These are phyloP conservation scores for Platanthera guangdongensis DNA, from an alignment of 106 monocot species.

Conservation along the genomic window DNA sequence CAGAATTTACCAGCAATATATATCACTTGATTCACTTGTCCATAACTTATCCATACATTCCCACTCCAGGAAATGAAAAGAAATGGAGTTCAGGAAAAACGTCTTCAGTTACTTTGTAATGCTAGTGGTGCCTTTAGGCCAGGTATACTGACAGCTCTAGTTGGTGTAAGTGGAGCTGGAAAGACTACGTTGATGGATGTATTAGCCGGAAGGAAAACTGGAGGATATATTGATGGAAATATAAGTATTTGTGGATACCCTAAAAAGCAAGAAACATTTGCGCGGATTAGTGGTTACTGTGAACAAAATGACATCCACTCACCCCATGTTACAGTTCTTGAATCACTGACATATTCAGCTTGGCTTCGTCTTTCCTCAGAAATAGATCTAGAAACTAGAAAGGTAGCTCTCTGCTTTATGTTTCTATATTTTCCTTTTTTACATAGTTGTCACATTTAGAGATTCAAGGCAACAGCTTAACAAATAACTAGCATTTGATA, in stretches of 20 bases:
- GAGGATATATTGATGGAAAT: conserved; percentile 39
- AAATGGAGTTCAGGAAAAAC: too few relatives aligned
- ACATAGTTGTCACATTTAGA: too few relatives aligned
- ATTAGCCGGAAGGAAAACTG: conserved; percentile 51
- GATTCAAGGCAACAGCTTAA: too few relatives aligned
- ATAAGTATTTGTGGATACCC: conserved; percentile 36
- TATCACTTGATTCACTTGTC: too few relatives aligned
- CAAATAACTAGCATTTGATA: too few relatives aligned
- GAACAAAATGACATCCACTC: conserved; percentile 11
- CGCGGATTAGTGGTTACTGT: conserved; percentile 44
- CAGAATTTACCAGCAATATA: too few relatives aligned
- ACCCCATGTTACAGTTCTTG: conserved; percentile 2
- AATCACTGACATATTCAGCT: conserved; percentile 39
- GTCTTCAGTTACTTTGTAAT: too few relatives aligned
- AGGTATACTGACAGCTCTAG: too few relatives aligned
- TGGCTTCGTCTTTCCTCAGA: conserved; percentile 33
- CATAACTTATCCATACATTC: too few relatives aligned
- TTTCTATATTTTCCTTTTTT: too few relatives aligned
- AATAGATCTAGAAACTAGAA: conserved; percentile 21
- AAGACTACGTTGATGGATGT: conserved; percentile 54
- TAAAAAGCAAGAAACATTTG: conserved; percentile 46
- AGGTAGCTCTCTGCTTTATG: conserved; percentile 4
- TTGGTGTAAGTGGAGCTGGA: conserved; percentile 53
- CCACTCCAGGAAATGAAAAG: too few relatives aligned
- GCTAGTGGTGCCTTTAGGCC: too few relatives aligned